Percentiles rank a stretch among this genome's conserved stretches.
Evolutionary conservation across 306 rosid species (phyloP).

Genomic region (Quercus agrifolia): DNA sequence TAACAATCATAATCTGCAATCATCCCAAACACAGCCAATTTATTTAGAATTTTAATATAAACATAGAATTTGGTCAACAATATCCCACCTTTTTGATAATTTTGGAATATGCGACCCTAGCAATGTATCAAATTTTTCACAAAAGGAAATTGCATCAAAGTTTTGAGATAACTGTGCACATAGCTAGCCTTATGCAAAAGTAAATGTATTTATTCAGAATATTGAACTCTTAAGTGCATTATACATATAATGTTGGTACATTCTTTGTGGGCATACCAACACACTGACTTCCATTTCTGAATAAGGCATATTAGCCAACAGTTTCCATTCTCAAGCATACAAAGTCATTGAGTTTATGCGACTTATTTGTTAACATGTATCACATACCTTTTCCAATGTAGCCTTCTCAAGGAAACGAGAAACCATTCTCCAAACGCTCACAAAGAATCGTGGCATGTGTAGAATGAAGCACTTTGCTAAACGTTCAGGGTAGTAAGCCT

Average conservation of each 20-base stretch:
- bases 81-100: background rate
- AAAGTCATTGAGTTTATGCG: background rate
- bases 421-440: constrained; percentile 84
- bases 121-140: background rate
- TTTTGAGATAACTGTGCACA: background rate
- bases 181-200: background rate
- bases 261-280: background rate
- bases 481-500: constrained; percentile 96
- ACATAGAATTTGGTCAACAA: background rate
- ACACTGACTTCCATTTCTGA: background rate
- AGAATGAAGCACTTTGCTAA: constrained; percentile 63
- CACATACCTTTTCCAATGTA: constrained; percentile 69
- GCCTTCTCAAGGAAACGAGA: constrained; percentile 81
- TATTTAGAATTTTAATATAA: background rate
- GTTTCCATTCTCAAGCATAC: background rate
- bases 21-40: constrained; percentile 15
- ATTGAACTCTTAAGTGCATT: background rate
- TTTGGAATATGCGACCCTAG: background rate
- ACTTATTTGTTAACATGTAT: background rate
- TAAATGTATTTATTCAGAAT: background rate
- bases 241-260: background rate
- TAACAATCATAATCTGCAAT: constrained; percentile 76
- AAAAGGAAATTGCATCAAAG: background rate
- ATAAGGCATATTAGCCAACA: background rate
- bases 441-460: constrained; percentile 85